Evolutionary conservation across 2,329 filamentous ascomycete species (phyloP).

Genomic region (Graphilbum sp.): DNA sequence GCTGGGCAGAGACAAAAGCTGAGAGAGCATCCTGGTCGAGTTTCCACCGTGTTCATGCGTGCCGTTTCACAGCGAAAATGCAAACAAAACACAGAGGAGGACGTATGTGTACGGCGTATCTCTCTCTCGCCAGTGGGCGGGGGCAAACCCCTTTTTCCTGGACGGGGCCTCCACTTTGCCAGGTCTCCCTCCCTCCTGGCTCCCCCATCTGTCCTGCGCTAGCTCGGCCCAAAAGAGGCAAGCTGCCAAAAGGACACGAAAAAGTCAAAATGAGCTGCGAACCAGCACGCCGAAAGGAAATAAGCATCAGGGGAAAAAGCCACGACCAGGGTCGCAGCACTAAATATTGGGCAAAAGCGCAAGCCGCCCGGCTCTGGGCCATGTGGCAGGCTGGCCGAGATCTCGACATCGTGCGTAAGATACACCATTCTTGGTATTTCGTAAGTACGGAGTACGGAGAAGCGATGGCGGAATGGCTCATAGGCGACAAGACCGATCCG

Average conservation of each 20-base stretch:
- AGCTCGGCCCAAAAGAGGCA: background rate
- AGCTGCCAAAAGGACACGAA: background rate
- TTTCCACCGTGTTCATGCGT: no score
- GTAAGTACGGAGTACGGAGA: no score
- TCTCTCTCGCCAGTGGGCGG: background rate
- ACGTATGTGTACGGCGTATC: background rate
- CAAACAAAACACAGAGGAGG: background rate
- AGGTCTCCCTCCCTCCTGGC: background rate
- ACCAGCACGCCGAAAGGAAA: background rate
- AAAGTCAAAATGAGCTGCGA: background rate
- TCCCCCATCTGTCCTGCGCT: background rate
- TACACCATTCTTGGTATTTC: no score
- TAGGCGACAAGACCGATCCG: no score
- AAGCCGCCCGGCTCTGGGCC: no score
- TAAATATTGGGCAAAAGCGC: background rate
- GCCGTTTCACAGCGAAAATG: no score
- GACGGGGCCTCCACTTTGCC: no score
- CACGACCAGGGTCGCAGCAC: background rate
- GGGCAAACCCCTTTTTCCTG: background rate
- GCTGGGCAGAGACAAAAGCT: no score
- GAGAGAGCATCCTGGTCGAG: no score
- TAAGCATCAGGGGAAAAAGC: background rate
- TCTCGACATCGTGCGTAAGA: no score
- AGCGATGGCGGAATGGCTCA: no score
- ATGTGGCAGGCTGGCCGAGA: background rate